Evolutionary conservation across 2,329 filamentous ascomycete genomes (phyloP).

Genomic region (Alternaria infectoria): DNA sequence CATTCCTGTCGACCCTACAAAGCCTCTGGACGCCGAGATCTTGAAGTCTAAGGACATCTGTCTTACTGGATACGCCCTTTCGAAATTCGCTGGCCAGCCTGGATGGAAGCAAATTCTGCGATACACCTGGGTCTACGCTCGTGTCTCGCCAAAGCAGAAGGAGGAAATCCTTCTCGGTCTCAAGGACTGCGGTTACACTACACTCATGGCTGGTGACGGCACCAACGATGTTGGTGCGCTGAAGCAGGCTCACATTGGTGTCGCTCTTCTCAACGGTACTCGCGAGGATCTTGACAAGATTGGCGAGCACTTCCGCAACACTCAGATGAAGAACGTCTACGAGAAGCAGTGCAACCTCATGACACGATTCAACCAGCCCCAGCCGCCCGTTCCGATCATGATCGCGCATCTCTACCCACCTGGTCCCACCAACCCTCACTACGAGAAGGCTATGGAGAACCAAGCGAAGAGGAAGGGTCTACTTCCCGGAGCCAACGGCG

Average conservation of each 20-base stretch:
- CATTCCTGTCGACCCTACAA: conserved; percentile 82
- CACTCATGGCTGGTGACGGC: conserved; percentile 97
- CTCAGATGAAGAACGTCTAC: conserved; percentile 98
- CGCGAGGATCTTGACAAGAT: conserved; percentile 90
- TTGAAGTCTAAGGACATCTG: conserved; percentile 88
- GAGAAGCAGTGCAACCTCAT: conserved; percentile 94
- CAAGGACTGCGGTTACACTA: conserved; percentile 96
- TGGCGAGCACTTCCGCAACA: conserved; percentile 89
- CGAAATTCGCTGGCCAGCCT: conserved; percentile 82
- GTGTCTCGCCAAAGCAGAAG: conserved; percentile 98
- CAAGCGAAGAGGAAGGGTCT: conserved; percentile 82
- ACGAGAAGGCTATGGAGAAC: conserved; percentile 86
- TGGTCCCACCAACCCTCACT: conserved; percentile 90
- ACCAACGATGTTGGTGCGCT: conserved; percentile 97
- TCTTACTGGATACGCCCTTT: conserved; percentile 90
- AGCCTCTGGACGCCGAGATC: conserved; percentile 81
- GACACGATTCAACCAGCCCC: conserved; percentile 91
- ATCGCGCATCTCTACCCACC: conserved; percentile 96
- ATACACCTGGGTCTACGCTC: conserved; percentile 96
- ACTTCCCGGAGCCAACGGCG: conserved; percentile 57
- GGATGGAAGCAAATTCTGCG: conserved; percentile 80
- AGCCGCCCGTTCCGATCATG: conserved; percentile 87
- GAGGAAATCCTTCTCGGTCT: conserved; percentile 97
- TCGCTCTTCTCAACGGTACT: conserved; percentile 93
- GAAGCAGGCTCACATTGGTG: conserved; percentile 97